Evolutionary conservation across 208 protist genomes (phyloP).

Genomic region (Kentomonas sorsogonicus): DNA sequence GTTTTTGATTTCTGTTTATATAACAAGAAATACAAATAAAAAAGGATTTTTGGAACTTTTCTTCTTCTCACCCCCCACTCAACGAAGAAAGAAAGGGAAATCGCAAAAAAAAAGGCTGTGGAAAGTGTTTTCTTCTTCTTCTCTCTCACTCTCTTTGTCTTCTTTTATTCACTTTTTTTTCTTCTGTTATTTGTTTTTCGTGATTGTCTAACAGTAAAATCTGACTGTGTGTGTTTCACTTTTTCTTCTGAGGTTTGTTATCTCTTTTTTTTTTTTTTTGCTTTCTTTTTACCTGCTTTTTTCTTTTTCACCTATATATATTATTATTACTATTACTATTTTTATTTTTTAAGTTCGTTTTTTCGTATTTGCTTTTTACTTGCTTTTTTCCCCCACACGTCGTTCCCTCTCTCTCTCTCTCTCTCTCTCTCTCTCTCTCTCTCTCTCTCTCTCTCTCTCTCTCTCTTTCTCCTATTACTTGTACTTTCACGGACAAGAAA

Average conservation of each 20-base stretch:
- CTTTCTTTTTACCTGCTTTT: constrained; percentile 11
- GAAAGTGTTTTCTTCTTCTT: constrained; percentile 4
- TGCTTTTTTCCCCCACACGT: not conserved
- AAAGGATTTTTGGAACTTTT: too few relatives aligned
- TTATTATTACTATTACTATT: constrained; percentile 7
- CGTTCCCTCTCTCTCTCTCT: not conserved
- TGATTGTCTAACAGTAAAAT: not conserved
- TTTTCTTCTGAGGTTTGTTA: constrained; percentile 6
- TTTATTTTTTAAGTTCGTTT: not conserved
- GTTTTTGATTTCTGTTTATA: too few relatives aligned
- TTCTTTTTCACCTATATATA: not conserved
- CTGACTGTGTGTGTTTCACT: not conserved
- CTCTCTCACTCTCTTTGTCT: not conserved
- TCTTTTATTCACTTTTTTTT: constrained; percentile 7
- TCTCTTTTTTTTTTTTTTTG: too few relatives aligned
- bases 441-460: too few relatives aligned
- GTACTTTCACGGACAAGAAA: too few relatives aligned
- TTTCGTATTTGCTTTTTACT: constrained; percentile 1
- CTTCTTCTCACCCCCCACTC: too few relatives aligned
- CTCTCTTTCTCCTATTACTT: too few relatives aligned
- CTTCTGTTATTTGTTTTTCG: not conserved
- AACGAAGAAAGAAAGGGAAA: too few relatives aligned
- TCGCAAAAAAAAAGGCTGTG: too few relatives aligned
- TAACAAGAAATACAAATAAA: too few relatives aligned
- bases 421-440: constrained; percentile 4